Base-by-base conservation (phyloP, 2,329 filamentous ascomycete species). In the Cercospora brassicicola region DNA sequence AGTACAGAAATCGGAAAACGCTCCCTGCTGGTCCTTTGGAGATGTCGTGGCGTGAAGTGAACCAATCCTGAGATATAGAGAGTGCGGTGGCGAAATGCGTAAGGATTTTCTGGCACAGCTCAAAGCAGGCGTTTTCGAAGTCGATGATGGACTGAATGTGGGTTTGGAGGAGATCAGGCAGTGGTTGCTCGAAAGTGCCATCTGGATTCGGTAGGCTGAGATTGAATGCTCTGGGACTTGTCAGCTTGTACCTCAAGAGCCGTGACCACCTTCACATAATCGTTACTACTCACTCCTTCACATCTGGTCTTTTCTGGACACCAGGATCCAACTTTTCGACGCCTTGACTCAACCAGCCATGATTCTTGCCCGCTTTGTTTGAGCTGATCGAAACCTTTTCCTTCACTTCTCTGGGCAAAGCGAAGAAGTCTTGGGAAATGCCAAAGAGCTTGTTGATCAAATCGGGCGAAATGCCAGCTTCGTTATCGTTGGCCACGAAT, bases 271-370 rank as follows among this genome's bases (percentile, higher is more conserved):
- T 23, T 3, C 18, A 13, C 20, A 26, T 48, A 5, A 59, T 28
- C 23, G 2, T 18, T 11, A 13, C 30, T 42, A 45, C 70, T 48
- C 62, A 77, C 92, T 97, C 92, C 84, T 97, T 97, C 74, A 92
- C 93, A 76, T 97, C 93, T 11, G 68, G 57, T 81, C 75, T 84
- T 79, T 89, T 88, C 79, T 97, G 93, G 65, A 89, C 88, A 73
- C 89, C 88, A 2, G 94, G 93, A 78, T 98, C 94, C 10, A 98
- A 82, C 0, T 90, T 94, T 81, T 99, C 94, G 11, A 88, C 88
- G 75, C 94, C 91, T 91, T 96, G 94, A 15, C 88, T 89, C 1
- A 91, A 88, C 93, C 94, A 99, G 67, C 94, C 95, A 51, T 89
- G 88, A 77, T 98, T 98, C 82, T 95, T 81, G 39, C 79, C 79